Evolutionary conservation across 306 rosid genomes (phyloP).

Genomic region (Lathyrus sativus): DNA sequence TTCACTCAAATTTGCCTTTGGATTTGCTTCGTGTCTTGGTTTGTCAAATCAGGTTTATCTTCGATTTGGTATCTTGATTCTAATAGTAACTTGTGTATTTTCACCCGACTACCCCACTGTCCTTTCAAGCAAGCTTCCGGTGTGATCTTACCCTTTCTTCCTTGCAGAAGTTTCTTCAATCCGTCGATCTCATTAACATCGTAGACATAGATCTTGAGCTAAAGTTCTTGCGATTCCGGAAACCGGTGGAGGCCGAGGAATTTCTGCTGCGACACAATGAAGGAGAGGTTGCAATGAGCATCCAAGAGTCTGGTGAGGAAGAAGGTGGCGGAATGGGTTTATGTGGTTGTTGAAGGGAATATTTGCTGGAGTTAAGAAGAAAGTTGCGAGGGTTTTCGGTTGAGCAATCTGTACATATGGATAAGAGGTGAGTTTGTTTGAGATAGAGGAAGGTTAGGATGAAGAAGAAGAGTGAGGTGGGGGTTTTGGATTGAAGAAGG

Average conservation of each 20-base stretch:
- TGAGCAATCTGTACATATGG: no score
- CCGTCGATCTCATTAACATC: conserved; percentile 69
- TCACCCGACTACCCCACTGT: conserved; percentile 99
- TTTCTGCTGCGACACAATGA: conserved; percentile 33
- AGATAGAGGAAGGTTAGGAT: no score
- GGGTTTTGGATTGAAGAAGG: no score
- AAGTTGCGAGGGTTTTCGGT: no score
- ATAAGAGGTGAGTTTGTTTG: no score
- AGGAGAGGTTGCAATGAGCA: conserved; percentile 43
- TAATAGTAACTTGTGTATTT: conserved; percentile 79
- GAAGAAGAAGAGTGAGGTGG: no score
- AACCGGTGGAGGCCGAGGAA: background rate
- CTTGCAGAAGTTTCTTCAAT: conserved; percentile 62
- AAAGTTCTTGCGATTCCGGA: conserved; percentile 46
- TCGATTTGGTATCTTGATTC: conserved; percentile 60
- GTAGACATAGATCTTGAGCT: conserved; percentile 83
- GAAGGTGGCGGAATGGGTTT: no score
- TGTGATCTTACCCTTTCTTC: conserved; percentile 68
- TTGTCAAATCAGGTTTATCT: no score
- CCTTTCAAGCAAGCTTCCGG: conserved; percentile 73
- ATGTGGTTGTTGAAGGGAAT: no score
- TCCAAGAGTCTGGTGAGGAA: conserved; percentile 64
- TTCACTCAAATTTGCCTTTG: no score
- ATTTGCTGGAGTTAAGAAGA: no score
- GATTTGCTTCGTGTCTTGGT: no score